Conservation (phyloP, 73 alveolate species). For the Paramecium biaurelia region DNA sequence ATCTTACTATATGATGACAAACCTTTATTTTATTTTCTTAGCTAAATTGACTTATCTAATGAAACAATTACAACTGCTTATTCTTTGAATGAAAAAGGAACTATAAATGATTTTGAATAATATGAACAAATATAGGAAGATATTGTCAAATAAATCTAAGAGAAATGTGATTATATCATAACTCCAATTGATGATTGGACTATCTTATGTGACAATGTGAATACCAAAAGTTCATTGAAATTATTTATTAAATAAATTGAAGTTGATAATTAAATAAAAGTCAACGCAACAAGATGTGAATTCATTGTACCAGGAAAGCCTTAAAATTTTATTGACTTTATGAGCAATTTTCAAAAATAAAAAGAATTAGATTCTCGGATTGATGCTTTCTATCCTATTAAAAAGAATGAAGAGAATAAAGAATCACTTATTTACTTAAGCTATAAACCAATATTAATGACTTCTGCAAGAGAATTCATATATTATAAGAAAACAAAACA, state of each 20-base stretch:
- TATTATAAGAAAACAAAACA: not conserved
- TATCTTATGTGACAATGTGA: not conserved
- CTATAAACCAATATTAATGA: not conserved
- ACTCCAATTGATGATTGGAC: not conserved
- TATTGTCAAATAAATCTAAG: not conserved
- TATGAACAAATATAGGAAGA: not conserved
- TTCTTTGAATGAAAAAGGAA: not conserved
- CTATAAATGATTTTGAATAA: not conserved
- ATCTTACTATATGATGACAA: not conserved
- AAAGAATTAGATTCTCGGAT: slow-evolving; percentile 20
- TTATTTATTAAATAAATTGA: not conserved
- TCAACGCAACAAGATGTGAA: slow-evolving; percentile 9
- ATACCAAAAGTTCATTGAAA: not conserved
- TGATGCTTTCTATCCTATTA: slow-evolving; percentile 1
- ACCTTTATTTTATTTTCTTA: not conserved
- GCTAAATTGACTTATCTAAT: not conserved
- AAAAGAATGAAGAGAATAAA: not conserved
- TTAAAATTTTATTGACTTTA: not conserved
- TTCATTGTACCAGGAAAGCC: slow-evolving; percentile 19
- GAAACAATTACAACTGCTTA: not conserved
- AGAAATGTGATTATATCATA: not conserved
- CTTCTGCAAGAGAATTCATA: not conserved
- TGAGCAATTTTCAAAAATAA: not conserved
- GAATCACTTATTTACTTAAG: slow-evolving; percentile 1
- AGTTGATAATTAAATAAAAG: not conserved